These are phyloP conservation scores for Vaccinium corymbosum DNA, from an alignment of 148 eudicot species.

Conservation along the genomic window DNA sequence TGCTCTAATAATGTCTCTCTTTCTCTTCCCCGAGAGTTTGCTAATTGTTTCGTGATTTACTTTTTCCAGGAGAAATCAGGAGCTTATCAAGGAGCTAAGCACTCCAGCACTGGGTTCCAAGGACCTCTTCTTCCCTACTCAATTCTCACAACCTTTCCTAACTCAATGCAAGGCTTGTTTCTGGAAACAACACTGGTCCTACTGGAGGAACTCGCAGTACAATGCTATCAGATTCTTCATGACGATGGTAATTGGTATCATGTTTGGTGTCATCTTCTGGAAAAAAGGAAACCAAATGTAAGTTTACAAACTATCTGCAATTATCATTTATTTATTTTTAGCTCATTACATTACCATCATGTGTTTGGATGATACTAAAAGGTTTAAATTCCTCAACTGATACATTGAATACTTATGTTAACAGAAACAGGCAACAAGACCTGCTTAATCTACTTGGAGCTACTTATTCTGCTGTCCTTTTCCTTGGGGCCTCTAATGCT, in stretches of 20 bases:
- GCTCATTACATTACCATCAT: not conserved
- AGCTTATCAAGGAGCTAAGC: constrained; percentile 41
- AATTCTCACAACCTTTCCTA: constrained; percentile 39
- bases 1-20: not conserved
- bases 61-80: constrained; percentile 39
- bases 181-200: constrained; percentile 54
- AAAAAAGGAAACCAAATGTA: constrained; percentile 36
- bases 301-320: constrained; percentile 13
- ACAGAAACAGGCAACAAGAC: constrained; percentile 43
- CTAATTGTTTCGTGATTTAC: not conserved
- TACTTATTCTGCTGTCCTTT: constrained; percentile 38
- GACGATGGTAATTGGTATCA: constrained; percentile 38
- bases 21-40: not conserved
- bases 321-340: not conserved
- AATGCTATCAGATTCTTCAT: constrained; percentile 39
- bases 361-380: not conserved
- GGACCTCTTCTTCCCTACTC: constrained; percentile 41
- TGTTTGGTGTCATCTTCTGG: constrained; percentile 53
- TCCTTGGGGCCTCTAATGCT: constrained; percentile 50
- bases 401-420: not conserved
- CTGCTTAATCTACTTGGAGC: constrained; percentile 42
- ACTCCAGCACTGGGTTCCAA: constrained; percentile 38
- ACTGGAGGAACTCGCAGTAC: constrained; percentile 51
- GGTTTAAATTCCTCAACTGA: not conserved
- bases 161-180: constrained; percentile 49